These are phyloP conservation scores for Flaveria sonorensis DNA, from an alignment of 129 eudicot species.

Conservation along the genomic window DNA sequence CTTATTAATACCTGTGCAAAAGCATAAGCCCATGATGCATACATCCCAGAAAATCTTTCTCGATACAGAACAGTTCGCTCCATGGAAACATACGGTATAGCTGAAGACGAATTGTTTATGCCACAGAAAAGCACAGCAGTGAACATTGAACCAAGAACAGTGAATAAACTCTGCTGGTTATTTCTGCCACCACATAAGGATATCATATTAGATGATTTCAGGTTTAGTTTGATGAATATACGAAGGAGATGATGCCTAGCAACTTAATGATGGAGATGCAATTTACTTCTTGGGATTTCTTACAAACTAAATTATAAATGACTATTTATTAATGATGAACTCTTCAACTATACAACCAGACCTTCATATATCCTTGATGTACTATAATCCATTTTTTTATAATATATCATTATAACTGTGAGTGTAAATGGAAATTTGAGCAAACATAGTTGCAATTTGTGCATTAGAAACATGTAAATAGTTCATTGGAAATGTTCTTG, in stretches of 20 bases:
- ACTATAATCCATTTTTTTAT: not conserved
- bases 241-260: not conserved
- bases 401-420: not conserved
- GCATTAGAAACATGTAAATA: not conserved
- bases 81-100: conserved; percentile 49
- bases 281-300: too few species aligned
- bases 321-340: too few species aligned
- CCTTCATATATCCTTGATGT: not conserved
- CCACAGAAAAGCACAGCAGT: conserved; percentile 53
- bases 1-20: conserved; percentile 55
- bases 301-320: too few species aligned
- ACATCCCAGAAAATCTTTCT: conserved; percentile 78
- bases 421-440: not conserved
- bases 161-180: conserved; percentile 58
- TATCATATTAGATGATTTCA: conserved; percentile 18
- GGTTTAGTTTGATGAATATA: not conserved
- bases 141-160: conserved; percentile 57
- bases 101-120: conserved; percentile 50
- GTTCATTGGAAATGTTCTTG: not conserved
- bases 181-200: conserved; percentile 38
- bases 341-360: too few species aligned
- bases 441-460: not conserved
- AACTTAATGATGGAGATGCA: too few species aligned
- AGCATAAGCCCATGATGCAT: conserved; percentile 66
- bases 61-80: conserved; percentile 60